These are phyloP conservation scores for Wickerhamomyces mucosus DNA, from an alignment of 805 yeast species.

Conservation along the genomic window DNA sequence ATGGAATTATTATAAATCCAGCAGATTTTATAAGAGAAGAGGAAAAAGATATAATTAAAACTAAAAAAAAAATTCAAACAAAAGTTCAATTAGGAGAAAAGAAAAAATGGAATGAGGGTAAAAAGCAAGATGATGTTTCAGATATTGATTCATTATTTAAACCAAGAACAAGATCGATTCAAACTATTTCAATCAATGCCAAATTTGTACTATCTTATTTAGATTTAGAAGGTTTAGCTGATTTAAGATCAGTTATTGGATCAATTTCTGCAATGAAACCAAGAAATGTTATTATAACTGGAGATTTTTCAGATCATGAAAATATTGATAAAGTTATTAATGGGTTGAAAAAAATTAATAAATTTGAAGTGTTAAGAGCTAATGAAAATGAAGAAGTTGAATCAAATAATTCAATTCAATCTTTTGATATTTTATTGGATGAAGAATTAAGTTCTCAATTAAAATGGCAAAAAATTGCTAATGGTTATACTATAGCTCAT, in stretches of 20 bases:
- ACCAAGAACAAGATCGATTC: conserved; percentile 38
- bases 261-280: conserved; percentile 78
- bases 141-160: conserved; percentile 39
- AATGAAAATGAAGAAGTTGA: conserved; percentile 31
- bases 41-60: conserved; percentile 27
- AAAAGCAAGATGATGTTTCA: conserved; percentile 42
- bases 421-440: conserved; percentile 60
- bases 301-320: conserved; percentile 28
- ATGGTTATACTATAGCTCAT: conserved; percentile 75
- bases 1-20: conserved; percentile 69
- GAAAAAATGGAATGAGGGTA: conserved; percentile 26
- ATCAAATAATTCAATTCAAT: conserved; percentile 45
- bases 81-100: conserved; percentile 24
- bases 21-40: conserved; percentile 52
- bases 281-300: conserved; percentile 50
- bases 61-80: conserved; percentile 19
- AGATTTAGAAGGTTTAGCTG: conserved; percentile 79
- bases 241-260: conserved; percentile 68
- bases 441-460: conserved; percentile 49
- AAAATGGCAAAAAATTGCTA: conserved; percentile 78
- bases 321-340: conserved; percentile 7
- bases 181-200: conserved; percentile 31
- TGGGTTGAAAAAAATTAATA: conserved; percentile 17
- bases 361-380: conserved; percentile 24
- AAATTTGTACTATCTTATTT: conserved; percentile 68